Base-by-base conservation (phyloP, 2,329 filamentous ascomycete species). In the Colletotrichum euphorbiae region DNA sequence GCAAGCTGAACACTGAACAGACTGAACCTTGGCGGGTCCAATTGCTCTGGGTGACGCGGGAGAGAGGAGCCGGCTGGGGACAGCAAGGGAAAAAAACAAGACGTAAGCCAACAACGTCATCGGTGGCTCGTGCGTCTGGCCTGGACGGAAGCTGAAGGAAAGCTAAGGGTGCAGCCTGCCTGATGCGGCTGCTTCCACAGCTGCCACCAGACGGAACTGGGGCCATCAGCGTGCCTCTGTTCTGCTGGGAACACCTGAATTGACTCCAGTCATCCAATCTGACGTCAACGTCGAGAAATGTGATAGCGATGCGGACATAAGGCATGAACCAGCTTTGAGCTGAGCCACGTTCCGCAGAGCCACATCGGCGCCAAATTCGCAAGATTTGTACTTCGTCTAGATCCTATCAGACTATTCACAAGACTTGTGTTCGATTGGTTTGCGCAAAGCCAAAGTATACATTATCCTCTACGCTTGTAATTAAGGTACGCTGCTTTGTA, bases 31-130 rank as follows among this genome's bases (percentile, higher is more conserved):
- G 55, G 66, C 55, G 54, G 62, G 61, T 43, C 52, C 38, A 21
- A 11, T 31, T 31, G 15, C 28, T 31, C 4, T 31, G 48, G n/a
- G 24, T 52, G 28, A 36, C 51, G 6, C 28, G 33, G 51, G 17
- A 38, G 51, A 17, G 11, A 40, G 31, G 51, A 54, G 33, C 31
- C 51, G 33, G 48, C 33, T 38, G 46, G 42, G 46, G 46, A 55
- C 55, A 59, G 59, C 36, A 51, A 50, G 31, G 36, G 13, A 13
- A 59, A 55, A 51, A 43, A 28, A 28, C 28, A 50, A 50, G 36
- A 60, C 59, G 67, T 62, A 62, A 71, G 68, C 70, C 69, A 60
- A 71, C 69, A 71, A 71, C 69, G 69, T 71, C 69, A 71, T 71
- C 50, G 60, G 60, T 71, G 69, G 69, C 69, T 69, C 58, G 67